Conservation (phyloP, 2,329 filamentous ascomycete genomes). For the Diplodia intermedia region DNA sequence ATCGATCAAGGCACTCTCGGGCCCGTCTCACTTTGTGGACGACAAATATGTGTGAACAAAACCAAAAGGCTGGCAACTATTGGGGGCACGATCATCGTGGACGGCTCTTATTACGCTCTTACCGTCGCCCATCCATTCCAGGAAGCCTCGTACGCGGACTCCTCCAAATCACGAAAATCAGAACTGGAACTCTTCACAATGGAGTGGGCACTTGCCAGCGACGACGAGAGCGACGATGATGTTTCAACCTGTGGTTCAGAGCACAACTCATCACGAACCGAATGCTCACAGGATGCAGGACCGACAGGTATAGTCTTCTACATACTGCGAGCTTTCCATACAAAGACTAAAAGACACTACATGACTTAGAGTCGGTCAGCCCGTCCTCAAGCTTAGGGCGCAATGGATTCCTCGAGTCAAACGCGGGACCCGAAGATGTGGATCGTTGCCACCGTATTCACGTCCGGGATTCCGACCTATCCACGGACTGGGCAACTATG, state of each 20-base stretch:
- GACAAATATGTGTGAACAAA: not conserved
- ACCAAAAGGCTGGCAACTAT: not conserved
- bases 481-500: not conserved
- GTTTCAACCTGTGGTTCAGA: too few relatives aligned
- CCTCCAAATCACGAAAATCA: not conserved
- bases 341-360: too few relatives aligned
- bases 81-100: conserved; percentile 4
- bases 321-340: too few relatives aligned
- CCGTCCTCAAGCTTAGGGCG: too few relatives aligned
- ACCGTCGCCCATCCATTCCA: conserved; percentile 1
- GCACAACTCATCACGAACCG: too few relatives aligned
- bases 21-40: not conserved
- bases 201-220: conserved; percentile 4
- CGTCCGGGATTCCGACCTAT: not conserved
- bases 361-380: too few relatives aligned
- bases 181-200: not conserved
- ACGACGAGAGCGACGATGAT: not conserved
- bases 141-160: not conserved
- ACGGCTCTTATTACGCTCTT: conserved; percentile 3
- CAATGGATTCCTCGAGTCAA: too few relatives aligned
- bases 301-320: not conserved
- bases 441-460: too few relatives aligned
- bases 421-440: too few relatives aligned
- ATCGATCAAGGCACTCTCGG: too few relatives aligned
- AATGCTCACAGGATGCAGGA: not conserved